Percentiles rank a stretch among this genome's conserved stretches.
Conservation (phyloP, 495 filamentous ascomycete genomes). For the Jackrogersella multiformis region DNA sequence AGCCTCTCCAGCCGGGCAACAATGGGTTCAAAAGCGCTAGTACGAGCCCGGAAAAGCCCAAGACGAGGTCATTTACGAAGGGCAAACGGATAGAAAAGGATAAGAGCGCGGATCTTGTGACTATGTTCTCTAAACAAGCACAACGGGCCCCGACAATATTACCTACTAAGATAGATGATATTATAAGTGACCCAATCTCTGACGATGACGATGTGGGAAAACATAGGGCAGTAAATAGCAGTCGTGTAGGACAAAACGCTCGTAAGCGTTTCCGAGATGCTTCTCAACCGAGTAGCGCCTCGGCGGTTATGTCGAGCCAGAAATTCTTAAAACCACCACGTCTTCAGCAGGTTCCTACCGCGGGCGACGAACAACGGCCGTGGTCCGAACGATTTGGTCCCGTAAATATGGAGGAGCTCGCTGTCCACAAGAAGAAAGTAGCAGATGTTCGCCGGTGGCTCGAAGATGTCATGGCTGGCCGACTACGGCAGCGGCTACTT, state of each 20-base stretch:
- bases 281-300: conserved; percentile 23
- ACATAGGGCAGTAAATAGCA: conserved; percentile 50
- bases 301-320: conserved; percentile 37
- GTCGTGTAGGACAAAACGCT: conserved; percentile 56
- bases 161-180: conserved; percentile 53
- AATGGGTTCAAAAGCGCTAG: conserved; percentile 54
- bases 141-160: conserved; percentile 49
- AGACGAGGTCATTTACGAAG: conserved; percentile 38
- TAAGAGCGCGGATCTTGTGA: conserved; percentile 58
- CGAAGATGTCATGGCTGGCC: conserved; percentile 72
- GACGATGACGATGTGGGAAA: conserved; percentile 59
- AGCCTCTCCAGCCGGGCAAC: conserved; percentile 17
- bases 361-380: conserved; percentile 63
- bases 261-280: conserved; percentile 53
- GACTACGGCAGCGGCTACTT: conserved; percentile 72
- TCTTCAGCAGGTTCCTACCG: conserved; percentile 18
- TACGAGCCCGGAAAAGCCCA: conserved; percentile 62
- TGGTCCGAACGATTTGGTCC: conserved; percentile 91
- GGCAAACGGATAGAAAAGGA: conserved; percentile 52
- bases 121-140: conserved; percentile 64
- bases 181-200: conserved; percentile 61
- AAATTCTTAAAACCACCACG: conserved; percentile 52
- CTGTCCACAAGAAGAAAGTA: conserved; percentile 93
- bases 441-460: conserved; percentile 85
- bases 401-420: conserved; percentile 76